phyloP scores from a whole-genome alignment of 1,139 yeast species.

The Yamadazyma atlantica region DNA sequence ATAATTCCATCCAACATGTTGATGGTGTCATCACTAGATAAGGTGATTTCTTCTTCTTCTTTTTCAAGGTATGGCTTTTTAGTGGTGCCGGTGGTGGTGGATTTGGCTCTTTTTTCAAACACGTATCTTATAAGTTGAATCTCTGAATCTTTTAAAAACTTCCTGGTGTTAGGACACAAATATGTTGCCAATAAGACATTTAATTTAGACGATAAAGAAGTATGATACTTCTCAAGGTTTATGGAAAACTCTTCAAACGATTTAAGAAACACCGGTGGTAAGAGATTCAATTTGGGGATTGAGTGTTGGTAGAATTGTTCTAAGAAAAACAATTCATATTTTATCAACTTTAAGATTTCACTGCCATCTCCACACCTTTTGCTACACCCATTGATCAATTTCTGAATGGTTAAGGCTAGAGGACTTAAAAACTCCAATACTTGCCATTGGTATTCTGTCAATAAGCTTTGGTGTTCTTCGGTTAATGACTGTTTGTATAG shows the following conservation, averaged over 20 bases:
- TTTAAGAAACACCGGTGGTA: slow-evolving; percentile 11
- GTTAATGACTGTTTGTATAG: neutral
- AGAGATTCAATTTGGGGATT: slow-evolving; percentile 10
- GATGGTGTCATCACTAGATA: slow-evolving; percentile 11
- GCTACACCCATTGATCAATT: slow-evolving; percentile 6
- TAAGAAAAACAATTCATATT: slow-evolving; percentile 13
- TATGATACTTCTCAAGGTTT: slow-evolving; percentile 12
- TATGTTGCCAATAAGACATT: slow-evolving; percentile 22
- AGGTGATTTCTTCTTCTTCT: neutral
- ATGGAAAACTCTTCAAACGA: slow-evolving; percentile 10
- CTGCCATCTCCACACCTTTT: slow-evolving; percentile 4
- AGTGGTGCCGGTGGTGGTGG: too few relatives aligned
- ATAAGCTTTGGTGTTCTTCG: neutral
- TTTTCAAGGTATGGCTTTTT: too few relatives aligned
- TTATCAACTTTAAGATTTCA: slow-evolving; percentile 10
- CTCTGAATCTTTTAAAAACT: slow-evolving; percentile 21
- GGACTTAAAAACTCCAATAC: slow-evolving; percentile 13
- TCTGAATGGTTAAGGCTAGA: slow-evolving; percentile 9
- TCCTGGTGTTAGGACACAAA: slow-evolving; percentile 27
- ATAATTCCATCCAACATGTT: slow-evolving; percentile 23
- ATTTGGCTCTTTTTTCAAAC: slow-evolving; percentile 1
- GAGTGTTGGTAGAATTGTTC: slow-evolving; percentile 13
- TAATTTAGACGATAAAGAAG: slow-evolving; percentile 13
- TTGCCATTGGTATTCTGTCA: slow-evolving; percentile 14
- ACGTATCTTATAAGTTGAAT: slow-evolving; percentile 16